Conservation (phyloP, 2,329 filamentous ascomycete species). For the Penicillium sp. region DNA sequence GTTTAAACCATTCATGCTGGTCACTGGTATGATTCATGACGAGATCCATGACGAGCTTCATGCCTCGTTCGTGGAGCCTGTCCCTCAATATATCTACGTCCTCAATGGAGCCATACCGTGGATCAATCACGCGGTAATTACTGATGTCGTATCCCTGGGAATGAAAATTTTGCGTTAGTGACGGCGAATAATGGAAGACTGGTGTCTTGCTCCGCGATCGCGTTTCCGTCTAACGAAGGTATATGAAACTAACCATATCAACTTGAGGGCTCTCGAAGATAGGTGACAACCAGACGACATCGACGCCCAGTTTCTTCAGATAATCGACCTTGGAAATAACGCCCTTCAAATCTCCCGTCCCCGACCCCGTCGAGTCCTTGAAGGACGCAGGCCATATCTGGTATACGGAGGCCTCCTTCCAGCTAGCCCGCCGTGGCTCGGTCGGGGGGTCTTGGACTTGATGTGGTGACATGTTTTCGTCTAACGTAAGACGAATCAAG, state of each 20-base stretch:
- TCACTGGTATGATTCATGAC: constrained; percentile 52
- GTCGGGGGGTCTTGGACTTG: constrained; percentile 1
- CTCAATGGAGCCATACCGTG: constrained; percentile 53
- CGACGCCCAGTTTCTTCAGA: constrained; percentile 37
- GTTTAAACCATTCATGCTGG: constrained; percentile 64
- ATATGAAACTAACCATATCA: constrained; percentile 36
- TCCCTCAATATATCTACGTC: constrained; percentile 55
- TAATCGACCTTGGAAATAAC: constrained; percentile 35
- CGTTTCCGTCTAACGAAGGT: neutral
- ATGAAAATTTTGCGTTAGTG: neutral
- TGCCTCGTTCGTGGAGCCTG: constrained; percentile 51
- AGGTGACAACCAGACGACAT: constrained; percentile 40
- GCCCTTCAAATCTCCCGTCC: constrained; percentile 9
- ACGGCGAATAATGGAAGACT: neutral
- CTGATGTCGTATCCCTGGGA: constrained; percentile 65
- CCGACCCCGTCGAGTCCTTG: constrained; percentile 5
- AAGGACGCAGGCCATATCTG: constrained; percentile 11
- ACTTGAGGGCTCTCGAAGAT: constrained; percentile 52
- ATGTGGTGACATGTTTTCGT: constrained; percentile 9
- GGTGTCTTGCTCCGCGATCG: neutral
- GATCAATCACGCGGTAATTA: constrained; percentile 51
- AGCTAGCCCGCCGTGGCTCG: neutral
- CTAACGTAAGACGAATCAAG: neutral
- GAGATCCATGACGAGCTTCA: constrained; percentile 59
- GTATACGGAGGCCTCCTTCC: constrained; percentile 10